phyloP scores from a whole-genome alignment of 805 yeast genomes.

The Yarrowia yakushimensis region DNA sequence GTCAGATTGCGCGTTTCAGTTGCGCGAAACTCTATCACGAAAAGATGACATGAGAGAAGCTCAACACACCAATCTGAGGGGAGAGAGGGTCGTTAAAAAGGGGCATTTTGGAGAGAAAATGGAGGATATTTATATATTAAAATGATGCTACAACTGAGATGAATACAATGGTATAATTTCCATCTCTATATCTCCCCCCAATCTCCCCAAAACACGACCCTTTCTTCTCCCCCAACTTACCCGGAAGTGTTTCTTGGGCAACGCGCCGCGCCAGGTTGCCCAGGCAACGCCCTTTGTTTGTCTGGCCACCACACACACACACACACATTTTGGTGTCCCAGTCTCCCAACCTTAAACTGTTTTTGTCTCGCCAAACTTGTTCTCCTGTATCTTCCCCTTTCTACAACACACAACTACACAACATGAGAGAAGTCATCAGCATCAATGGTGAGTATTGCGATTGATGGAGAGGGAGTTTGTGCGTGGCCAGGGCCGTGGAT shows the following conservation, averaged over 20 bases:
- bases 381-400: slow-evolving; percentile 10
- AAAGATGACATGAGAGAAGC: background rate
- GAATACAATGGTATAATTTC: background rate
- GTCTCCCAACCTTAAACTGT: background rate
- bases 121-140: background rate
- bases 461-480: background rate
- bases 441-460: slow-evolving; percentile 62
- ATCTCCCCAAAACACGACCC: background rate
- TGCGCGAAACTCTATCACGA: slow-evolving; percentile 17
- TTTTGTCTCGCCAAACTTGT: slow-evolving; percentile 24
- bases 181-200: background rate
- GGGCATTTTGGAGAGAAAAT: background rate
- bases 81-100: background rate
- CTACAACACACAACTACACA: slow-evolving; percentile 10
- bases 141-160: background rate
- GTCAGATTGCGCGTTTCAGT: slow-evolving; percentile 5
- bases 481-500: background rate
- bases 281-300: background rate
- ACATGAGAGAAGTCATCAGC: slow-evolving; percentile 90
- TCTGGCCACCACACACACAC: background rate
- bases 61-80: background rate
- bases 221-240: background rate
- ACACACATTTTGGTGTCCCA: too few relatives aligned
- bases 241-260: background rate
- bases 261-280: background rate